Evolutionary conservation across 345 rosid genomes (phyloP), one percentile per base, ranked within the genome.

Genomic region (Hibiscus syriacus): DNA sequence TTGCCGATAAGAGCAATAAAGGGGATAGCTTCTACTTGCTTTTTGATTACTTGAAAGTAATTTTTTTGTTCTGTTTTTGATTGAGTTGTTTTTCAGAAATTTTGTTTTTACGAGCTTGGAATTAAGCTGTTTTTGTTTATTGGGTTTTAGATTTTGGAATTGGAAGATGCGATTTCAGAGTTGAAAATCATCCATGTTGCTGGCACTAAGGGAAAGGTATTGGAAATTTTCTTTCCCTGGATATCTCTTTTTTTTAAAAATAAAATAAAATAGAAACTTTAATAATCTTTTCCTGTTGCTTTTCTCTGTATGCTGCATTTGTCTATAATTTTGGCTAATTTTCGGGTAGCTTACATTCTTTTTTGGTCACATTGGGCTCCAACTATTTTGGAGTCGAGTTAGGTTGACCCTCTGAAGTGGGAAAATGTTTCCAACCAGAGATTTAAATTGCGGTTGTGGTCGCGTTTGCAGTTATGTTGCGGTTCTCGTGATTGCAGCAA

Each of bases 201-300:
- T 10, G 99, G 99, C 49, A 91, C 98, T 14, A 94, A 94, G 80
- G 98, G 99, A 55, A 94, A 93, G 92, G 98, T 93, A 73, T 38
- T 45, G 1, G 30, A 38, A 5, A 39, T 67, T 23, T 26, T 27
- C 26, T 8, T 14, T 0, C 39, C 9, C 39, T 36, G 39, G 9
- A 36, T 36, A 2, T 36, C 39, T 7, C 9, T 36, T 36, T n/a
- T 53, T 23, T n/a, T n/a, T n/a, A n/a, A n/a, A n/a, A n/a, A n/a
- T n/a, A n/a, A n/a, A n/a, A n/a, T n/a, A n/a, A n/a, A n/a, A n/a
- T n/a, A n/a, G n/a, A n/a, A n/a, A n/a, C n/a, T n/a, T 54, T n/a
- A n/a, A n/a, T n/a, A n/a, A 36, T n/a, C 9, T 57, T 58, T 32
- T 3, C 13, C 19, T 0, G 9, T 60, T 32, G 2, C 17, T 19